Base-by-base conservation (phyloP, 345 rosid genomes). In the Populus euphratica region DNA sequence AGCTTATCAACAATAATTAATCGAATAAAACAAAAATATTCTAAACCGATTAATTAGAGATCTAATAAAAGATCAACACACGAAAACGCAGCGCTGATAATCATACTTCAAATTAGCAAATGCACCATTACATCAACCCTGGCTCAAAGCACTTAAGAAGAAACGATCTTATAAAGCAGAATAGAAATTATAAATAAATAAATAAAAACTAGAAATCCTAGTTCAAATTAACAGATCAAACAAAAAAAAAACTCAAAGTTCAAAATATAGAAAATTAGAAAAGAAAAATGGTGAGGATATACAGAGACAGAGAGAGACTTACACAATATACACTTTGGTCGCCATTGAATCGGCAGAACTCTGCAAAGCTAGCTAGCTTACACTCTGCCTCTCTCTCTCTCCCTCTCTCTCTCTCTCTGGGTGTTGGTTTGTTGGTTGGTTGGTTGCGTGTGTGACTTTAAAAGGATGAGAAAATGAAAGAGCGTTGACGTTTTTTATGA, bases 401-500 rank as follows among this genome's bases (percentile, higher is more conserved):
- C 43, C 41, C 10, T 36, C 23, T 39, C 20, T 67, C 25, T 10
- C 14, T 59, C 21, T 49, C 33, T 64, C 11, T 68, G 38, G 18
- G 13, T 9, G 6, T 8, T 13, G 11, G 20, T 44, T 31, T 47
- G 33, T 8, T 3, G 54, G 18, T 6, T 3, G 54, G 18, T 6
- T 52, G 23, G 59, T 52, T 52, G 59, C 59, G 21, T 18, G 59
- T 20, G 29, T 59, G 12, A 11, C 23, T 59, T 10, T n/a, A 59
- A 23, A 25, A 23, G 63, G 63, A 59, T 4, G 63, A 10, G 13
- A 23, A 29, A 69, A 23, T 11, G 4, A 23, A 69, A 18, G 20
- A 64, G 29, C 67, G 83, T 68, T 76, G 82, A 72, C 33, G 83
- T 80, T 80, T 77, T 7, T n/a, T 59, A 1, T 21, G 54, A 84